These are phyloP conservation scores for Botryobasidium botryosum DNA, from an alignment of 768 basidiomycete species.

Conservation along the genomic window DNA sequence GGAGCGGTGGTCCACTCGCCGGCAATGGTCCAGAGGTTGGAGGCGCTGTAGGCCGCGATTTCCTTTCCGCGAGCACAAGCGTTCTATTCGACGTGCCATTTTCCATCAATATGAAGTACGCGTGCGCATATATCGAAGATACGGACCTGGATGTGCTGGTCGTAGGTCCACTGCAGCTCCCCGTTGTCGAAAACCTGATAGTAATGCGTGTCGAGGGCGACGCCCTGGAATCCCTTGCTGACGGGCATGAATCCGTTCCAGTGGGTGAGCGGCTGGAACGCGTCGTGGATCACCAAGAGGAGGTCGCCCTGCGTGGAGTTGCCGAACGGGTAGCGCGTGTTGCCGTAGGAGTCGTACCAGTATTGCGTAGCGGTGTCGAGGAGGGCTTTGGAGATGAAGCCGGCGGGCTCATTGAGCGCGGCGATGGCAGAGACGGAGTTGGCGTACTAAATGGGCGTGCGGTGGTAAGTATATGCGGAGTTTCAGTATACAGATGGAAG, in stretches of 20 bases:
- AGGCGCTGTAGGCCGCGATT: conserved; percentile 32
- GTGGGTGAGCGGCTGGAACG: conserved; percentile 55
- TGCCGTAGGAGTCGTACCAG: conserved; percentile 44
- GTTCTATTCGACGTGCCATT: conserved; percentile 69
- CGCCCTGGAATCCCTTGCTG: conserved; percentile 63
- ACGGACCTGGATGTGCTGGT: conserved; percentile 42
- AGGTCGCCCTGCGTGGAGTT: conserved; percentile 40
- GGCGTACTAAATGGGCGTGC: conserved; percentile 30
- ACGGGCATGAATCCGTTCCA: conserved; percentile 50
- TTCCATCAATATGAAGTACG: conserved; percentile 49
- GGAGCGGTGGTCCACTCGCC: conserved; percentile 27
- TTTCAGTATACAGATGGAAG: not conserved
- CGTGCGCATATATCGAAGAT: conserved; percentile 30
- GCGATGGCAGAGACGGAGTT: conserved; percentile 32
- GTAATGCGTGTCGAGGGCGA: conserved; percentile 29
- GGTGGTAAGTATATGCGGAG: conserved; percentile 20
- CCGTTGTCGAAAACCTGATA: conserved; percentile 16
- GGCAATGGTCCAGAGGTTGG: conserved; percentile 65
- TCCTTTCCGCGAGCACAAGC: conserved; percentile 35
- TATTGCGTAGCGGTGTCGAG: conserved; percentile 34
- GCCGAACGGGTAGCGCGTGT: too few species aligned
- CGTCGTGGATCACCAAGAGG: conserved; percentile 55
- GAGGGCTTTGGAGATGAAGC: conserved; percentile 29
- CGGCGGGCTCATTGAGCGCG: conserved; percentile 67
- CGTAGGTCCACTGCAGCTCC: conserved; percentile 28